Base-by-base conservation (phyloP, 352 stramenopile genomes). In the Phytophthora melonis region DNA sequence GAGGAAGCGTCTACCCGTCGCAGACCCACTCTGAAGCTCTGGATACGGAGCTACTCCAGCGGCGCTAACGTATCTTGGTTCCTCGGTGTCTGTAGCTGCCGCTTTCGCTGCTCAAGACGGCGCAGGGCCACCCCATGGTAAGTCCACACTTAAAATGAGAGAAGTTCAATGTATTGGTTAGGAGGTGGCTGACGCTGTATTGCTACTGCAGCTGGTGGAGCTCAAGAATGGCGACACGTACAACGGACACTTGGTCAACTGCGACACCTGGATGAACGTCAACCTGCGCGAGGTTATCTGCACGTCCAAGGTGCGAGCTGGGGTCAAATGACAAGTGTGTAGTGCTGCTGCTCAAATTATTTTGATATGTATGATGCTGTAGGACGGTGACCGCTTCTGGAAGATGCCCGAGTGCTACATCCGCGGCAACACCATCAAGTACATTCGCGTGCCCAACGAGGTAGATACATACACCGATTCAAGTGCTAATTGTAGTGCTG, bases 181-280 rank as follows among this genome's bases (percentile, higher is more conserved):
- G 23, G n/a, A 52, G 11, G 6, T 55, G 10, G 36, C 45, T 63
- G 11, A 75, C 25, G 45, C 7, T 57, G 39, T 41, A 21, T 66
- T 19, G 5, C 3, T 70, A 55, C 63, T 70, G 58, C 65, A 95
- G 89, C 86, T 99, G 56, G 95, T 99, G 54, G 98, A 99, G 90
- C 90, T 99, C 19, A 99, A 99, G 87, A 99, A 98, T 72, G 98
- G 98, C 55, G 97, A 99, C 68, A 99, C 95, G 57, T 99, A 99
- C 92, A 99, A 99, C 76, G 98, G 98, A 27, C 91, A 97, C 58
- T 87, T 99, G 45, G 93, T 98, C 27, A 98, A 96, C 75, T 99
- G 97, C 62, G 98, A 99, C 80, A 97, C 94, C 13, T 99, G 95
- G 91, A 99, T 99, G 98, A 99, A 99, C 80, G 95, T 99, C 69